Base-by-base conservation (phyloP, 148 eudicot genomes). In the Arctostaphylos glauca region DNA sequence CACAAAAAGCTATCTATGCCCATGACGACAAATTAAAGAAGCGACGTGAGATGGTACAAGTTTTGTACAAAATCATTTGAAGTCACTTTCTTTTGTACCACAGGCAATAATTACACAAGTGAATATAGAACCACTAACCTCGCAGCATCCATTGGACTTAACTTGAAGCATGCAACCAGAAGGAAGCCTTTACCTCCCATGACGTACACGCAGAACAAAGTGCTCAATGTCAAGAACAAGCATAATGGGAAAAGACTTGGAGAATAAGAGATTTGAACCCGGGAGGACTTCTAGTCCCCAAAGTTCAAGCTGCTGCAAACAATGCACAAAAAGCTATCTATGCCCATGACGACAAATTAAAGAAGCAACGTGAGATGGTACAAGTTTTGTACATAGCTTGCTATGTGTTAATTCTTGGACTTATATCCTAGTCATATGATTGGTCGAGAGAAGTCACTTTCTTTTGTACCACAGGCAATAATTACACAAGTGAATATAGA, bases 141-240 rank as follows among this genome's bases (percentile, higher is more conserved):
- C 83, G 53, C 86, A 90, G 81, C 80, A 53, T 66, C 88, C 88
- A 81, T 89, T 83, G 4, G 89, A 71, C 83, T 81, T 68, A 60
- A 86, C 85, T 81, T 90, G 76, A 86, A 92, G 84, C 86, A 90
- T 80, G 82, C 90, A 92, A 3, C 96, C 94, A 16, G 96, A 92
- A 80, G 96, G 96, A 80, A 81, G 83, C 86, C 84, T 88, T n/a
- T 64, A 25, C 43, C 1, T 64, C 43, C 70, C 70, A 25, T 23
- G 70, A 64, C 43, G 23, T 59, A 18, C 64, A 59, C 6, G 10
- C 70, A 23, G 43, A 62, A 64, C 70, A 23, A 23, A 64, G 43
- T 64, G 70, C 70, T 64, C 70, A 31, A 31, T 31, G 38, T 31
- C 38, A 31, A 31, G 38, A 31, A 31, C 38, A 31, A 21, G 12